These are phyloP conservation scores for Penicillium egyptiacum DNA, from an alignment of 495 filamentous ascomycete species.

Conservation along the genomic window DNA sequence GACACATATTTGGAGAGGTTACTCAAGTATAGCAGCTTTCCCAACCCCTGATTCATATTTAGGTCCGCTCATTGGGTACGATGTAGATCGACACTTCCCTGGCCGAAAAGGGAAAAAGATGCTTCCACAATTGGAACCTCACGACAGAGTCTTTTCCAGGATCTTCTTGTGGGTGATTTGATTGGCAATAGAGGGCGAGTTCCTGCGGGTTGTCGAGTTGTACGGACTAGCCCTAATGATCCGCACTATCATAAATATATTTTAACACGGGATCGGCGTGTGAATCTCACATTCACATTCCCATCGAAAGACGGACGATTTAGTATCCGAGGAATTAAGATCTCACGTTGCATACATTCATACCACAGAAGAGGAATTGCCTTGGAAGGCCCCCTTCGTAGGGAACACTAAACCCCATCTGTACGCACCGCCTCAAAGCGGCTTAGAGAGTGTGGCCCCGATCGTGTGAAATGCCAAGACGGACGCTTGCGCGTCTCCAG, in stretches of 20 bases:
- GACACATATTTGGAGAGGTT: neutral
- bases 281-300: neutral
- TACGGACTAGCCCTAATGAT: neutral
- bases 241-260: neutral
- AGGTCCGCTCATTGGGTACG: neutral
- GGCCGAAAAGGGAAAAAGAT: neutral
- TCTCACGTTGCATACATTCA: slow-evolving; percentile 12
- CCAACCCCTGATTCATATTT: slow-evolving; percentile 3
- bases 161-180: neutral
- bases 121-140: neutral
- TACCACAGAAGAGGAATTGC: slow-evolving; percentile 14
- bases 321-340: neutral
- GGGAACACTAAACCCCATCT: neutral
- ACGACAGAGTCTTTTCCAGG: neutral
- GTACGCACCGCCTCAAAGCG: slow-evolving; percentile 13
- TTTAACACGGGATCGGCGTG: neutral
- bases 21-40: neutral
- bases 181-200: neutral
- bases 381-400: slow-evolving; percentile 4
- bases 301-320: neutral
- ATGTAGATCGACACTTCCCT: slow-evolving; percentile 7
- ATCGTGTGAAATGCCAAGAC: slow-evolving; percentile 45
- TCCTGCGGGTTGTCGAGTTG: neutral
- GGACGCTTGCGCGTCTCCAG: slow-evolving; percentile 50
- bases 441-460: slow-evolving; percentile 40